Percentiles rank a stretch among this genome's conserved stretches.
Conservation (phyloP, 352 stramenopile genomes). For the Globisporangium acanthophoron region DNA sequence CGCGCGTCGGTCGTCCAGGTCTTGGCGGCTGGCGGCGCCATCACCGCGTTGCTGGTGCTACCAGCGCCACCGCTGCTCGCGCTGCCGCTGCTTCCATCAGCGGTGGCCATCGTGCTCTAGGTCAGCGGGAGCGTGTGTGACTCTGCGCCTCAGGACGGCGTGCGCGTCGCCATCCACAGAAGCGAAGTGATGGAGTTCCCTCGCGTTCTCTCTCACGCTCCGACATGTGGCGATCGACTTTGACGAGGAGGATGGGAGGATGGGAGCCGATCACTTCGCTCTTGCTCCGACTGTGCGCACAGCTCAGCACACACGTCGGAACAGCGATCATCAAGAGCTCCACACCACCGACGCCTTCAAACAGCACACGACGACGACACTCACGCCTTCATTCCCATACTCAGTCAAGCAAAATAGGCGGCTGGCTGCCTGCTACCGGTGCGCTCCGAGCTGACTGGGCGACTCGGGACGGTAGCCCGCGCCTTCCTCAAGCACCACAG, state of each 20-base stretch:
- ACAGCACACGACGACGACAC: no score
- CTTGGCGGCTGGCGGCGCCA: background rate
- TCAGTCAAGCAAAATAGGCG: background rate
- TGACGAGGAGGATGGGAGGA: no score
- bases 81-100: background rate
- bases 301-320: no score
- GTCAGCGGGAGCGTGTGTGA: background rate
- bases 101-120: background rate
- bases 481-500: slow-evolving; percentile 19
- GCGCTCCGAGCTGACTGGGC: slow-evolving; percentile 12
- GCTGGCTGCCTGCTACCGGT: background rate
- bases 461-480: slow-evolving; percentile 21
- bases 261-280: no score
- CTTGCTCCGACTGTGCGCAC: no score
- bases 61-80: background rate
- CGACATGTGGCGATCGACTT: no score
- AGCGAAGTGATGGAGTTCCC: no score
- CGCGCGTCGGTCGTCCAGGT: slow-evolving; percentile 3
- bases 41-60: background rate
- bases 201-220: no score
- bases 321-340: no score
- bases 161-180: background rate
- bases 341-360: no score
- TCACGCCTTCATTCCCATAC: no score
- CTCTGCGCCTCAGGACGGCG: no score